Conservation (phyloP, 352 stramenopile genomes). For the Phytophthora hibernalis region DNA sequence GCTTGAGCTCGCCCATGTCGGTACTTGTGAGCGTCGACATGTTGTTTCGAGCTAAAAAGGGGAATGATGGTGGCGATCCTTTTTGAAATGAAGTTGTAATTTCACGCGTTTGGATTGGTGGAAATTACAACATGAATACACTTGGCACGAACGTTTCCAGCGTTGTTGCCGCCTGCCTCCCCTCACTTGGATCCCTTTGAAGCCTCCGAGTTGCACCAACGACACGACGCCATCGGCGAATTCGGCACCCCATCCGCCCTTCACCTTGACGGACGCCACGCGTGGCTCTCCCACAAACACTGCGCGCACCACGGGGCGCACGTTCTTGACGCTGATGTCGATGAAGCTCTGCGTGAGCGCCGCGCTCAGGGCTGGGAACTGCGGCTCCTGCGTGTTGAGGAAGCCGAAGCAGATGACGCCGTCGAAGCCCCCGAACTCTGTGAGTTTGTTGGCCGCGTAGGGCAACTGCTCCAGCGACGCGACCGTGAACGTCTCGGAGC, state of each 20-base stretch:
- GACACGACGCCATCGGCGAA: slow-evolving; percentile 70
- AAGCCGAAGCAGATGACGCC: slow-evolving; percentile 83
- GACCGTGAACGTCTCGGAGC: slow-evolving; percentile 77
- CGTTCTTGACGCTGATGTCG: slow-evolving; percentile 84
- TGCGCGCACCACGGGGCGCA: slow-evolving; percentile 77
- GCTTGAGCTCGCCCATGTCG: slow-evolving; percentile 85
- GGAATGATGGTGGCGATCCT: slow-evolving; percentile 13
- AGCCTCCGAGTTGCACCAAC: slow-evolving; percentile 74
- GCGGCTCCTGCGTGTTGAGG: slow-evolving; percentile 69
- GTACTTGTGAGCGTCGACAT: slow-evolving; percentile 89
- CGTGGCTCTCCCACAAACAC: slow-evolving; percentile 83
- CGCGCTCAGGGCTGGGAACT: slow-evolving; percentile 66
- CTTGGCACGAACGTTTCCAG: not conserved
- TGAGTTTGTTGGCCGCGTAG: slow-evolving; percentile 88
- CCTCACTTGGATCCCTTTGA: slow-evolving; percentile 46
- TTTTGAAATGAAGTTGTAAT: slow-evolving; percentile 1
- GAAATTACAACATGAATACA: slow-evolving; percentile 14
- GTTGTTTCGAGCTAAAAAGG: not conserved
- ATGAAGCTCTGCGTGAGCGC: slow-evolving; percentile 80
- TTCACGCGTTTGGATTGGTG: slow-evolving; percentile 15
- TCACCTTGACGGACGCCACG: slow-evolving; percentile 80
- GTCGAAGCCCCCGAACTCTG: slow-evolving; percentile 75
- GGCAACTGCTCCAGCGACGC: slow-evolving; percentile 80
- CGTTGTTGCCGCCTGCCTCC: no score
- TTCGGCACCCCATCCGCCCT: slow-evolving; percentile 75